These are phyloP conservation scores for Alternaria gansuensis DNA, from an alignment of 2,329 filamentous ascomycete genomes.

Conservation along the genomic window DNA sequence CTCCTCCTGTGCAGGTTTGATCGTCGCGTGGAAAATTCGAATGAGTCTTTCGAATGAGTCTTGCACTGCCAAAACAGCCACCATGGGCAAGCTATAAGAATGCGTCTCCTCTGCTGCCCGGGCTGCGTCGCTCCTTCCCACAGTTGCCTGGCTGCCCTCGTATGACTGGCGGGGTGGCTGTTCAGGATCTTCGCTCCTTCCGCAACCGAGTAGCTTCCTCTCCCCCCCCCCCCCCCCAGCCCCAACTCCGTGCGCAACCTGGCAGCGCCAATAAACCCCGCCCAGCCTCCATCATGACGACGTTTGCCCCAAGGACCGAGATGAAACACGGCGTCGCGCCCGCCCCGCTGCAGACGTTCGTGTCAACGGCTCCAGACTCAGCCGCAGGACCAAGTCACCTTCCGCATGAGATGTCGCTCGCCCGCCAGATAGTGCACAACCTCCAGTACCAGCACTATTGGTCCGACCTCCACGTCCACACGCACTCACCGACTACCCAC, in stretches of 20 bases:
- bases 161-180: slow-evolving; percentile 28
- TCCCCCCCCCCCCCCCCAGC: slow-evolving; percentile 22
- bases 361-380: slow-evolving; percentile 28
- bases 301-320: slow-evolving; percentile 21
- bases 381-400: slow-evolving; percentile 33
- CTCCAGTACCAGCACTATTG: slow-evolving; percentile 80
- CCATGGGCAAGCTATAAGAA: slow-evolving; percentile 7
- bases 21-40: not conserved
- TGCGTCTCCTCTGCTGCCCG: slow-evolving; percentile 12
- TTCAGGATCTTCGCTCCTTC: slow-evolving; percentile 45
- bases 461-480: slow-evolving; percentile 68
- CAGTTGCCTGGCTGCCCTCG: slow-evolving; percentile 14
- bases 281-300: slow-evolving; percentile 39
- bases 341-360: slow-evolving; percentile 46
- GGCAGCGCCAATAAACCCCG: slow-evolving; percentile 35
- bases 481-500: slow-evolving; percentile 54
- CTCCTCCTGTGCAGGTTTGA: not conserved
- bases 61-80: not conserved
- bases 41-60: not conserved
- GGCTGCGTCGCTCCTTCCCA: slow-evolving; percentile 19
- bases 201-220: slow-evolving; percentile 38
- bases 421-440: slow-evolving; percentile 72
- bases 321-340: slow-evolving; percentile 40
- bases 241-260: slow-evolving; percentile 33
- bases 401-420: slow-evolving; percentile 59